Evolutionary conservation across 2,329 filamentous ascomycete species (phyloP).

Genomic region (Beauveria brongniartii): DNA sequence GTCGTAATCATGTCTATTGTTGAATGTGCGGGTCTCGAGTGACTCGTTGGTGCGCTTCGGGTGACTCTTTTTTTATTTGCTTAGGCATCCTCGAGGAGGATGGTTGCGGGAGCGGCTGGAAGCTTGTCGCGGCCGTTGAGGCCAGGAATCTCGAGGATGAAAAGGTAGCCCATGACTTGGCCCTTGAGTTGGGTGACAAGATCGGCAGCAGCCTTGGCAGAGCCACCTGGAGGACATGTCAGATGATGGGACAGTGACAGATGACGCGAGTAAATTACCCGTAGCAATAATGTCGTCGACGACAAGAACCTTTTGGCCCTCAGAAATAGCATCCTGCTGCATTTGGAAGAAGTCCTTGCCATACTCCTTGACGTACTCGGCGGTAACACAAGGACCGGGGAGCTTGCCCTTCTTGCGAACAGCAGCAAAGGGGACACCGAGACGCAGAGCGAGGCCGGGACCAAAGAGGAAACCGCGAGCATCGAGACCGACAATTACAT

Average conservation of each 20-base stretch:
- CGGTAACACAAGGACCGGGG: conserved; percentile 78
- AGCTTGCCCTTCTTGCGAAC: conserved; percentile 95
- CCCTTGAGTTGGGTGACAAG: conserved; percentile 83
- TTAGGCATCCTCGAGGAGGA: conserved; percentile 58
- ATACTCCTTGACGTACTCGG: conserved; percentile 91
- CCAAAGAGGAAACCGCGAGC: conserved; percentile 94
- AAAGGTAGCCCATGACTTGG: conserved; percentile 79
- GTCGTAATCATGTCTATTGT: conserved; percentile 9
- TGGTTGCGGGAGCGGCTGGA: conserved; percentile 66
- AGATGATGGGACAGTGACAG: neutral
- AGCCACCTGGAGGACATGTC: conserved; percentile 58
- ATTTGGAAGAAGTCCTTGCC: conserved; percentile 94
- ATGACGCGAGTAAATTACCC: conserved; percentile 48
- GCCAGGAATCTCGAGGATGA: conserved; percentile 92
- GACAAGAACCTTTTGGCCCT: conserved; percentile 81
- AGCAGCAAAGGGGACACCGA: conserved; percentile 82
- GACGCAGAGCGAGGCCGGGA: conserved; percentile 72
- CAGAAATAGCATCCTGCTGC: conserved; percentile 75
- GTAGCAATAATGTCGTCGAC: conserved; percentile 99
- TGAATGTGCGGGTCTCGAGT: conserved; percentile 4
- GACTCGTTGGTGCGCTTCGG: neutral
- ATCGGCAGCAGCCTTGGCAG: conserved; percentile 76
- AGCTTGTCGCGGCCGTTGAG: conserved; percentile 89
- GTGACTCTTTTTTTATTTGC: neutral
- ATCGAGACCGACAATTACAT: conserved; percentile 89